A percentile compares a stretch with the other conserved stretches of the same genome.
phyloP scores from a whole-genome alignment of 2,329 filamentous ascomycete species.

The Ceratocystiopsis brevicomis region DNA sequence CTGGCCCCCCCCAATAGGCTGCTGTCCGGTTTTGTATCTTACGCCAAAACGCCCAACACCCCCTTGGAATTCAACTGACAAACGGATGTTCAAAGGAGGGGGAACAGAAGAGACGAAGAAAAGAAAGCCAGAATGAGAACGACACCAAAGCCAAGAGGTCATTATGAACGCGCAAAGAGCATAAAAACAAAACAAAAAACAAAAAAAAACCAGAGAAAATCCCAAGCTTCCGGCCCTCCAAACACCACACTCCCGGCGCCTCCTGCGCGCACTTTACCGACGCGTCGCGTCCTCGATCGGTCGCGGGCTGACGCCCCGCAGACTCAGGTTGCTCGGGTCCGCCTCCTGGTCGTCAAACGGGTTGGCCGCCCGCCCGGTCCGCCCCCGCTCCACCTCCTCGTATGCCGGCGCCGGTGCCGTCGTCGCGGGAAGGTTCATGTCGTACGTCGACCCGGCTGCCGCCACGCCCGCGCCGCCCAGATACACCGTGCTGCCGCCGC shows the following conservation, averaged over 20 bases:
- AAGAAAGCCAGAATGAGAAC: neutral
- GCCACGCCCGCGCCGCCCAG: conserved; percentile 3
- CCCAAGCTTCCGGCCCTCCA: neutral
- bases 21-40: no score
- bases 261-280: no score
- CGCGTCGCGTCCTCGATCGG: conserved; percentile 29
- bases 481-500: conserved; percentile 9
- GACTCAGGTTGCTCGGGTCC: conserved; percentile 38
- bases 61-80: no score
- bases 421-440: conserved; percentile 26
- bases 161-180: neutral
- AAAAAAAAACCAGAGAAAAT: neutral
- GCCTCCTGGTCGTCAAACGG: conserved; percentile 48
- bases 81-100: neutral
- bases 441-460: conserved; percentile 21
- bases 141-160: neutral
- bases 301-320: conserved; percentile 57
- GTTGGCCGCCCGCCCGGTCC: conserved; percentile 27
- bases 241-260: neutral
- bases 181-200: neutral
- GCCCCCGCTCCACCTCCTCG: conserved; percentile 18
- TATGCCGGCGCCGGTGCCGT: conserved; percentile 13
- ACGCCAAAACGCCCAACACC: no score
- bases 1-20: no score
- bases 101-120: neutral